Evolutionary conservation across 1,139 yeast species (phyloP).

Genomic region (Barnettozyma hawaiiensis): DNA sequence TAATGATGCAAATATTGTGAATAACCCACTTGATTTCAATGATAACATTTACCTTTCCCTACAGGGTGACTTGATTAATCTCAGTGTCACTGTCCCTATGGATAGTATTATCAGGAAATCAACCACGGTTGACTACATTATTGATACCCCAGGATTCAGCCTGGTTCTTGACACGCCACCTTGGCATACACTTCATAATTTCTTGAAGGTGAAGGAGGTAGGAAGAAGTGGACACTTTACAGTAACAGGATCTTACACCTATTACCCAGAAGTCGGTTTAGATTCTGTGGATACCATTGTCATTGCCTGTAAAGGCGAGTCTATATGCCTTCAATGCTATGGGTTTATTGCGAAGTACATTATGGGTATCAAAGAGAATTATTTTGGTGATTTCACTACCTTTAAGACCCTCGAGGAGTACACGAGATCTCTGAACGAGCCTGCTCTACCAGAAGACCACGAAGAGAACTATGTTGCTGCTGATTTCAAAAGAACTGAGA

Average conservation of each 20-base stretch:
- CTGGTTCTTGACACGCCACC: constrained; percentile 73
- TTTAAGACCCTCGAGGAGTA: constrained; percentile 79
- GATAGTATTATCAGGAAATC: constrained; percentile 53
- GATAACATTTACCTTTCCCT: constrained; percentile 75
- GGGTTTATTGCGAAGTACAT: constrained; percentile 77
- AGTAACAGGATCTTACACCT: constrained; percentile 62
- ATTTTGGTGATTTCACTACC: constrained; percentile 81
- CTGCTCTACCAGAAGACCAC: neutral
- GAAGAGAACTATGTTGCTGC: neutral
- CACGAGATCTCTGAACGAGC: constrained; percentile 6
- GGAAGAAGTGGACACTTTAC: constrained; percentile 64
- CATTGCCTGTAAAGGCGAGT: constrained; percentile 58
- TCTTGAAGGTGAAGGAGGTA: constrained; percentile 52
- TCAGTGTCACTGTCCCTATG: constrained; percentile 53
- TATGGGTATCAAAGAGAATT: constrained; percentile 77
- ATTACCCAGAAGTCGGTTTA: constrained; percentile 51
- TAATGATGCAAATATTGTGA: constrained; percentile 81
- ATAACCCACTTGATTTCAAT: constrained; percentile 77
- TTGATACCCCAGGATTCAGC: constrained; percentile 57
- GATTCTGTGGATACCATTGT: constrained; percentile 66
- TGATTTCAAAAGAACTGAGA: constrained; percentile 44
- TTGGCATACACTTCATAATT: constrained; percentile 83
- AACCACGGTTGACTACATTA: constrained; percentile 47
- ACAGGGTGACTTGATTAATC: constrained; percentile 53
- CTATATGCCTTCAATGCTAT: constrained; percentile 64